Percentiles rank a stretch among this genome's conserved stretches.
These are phyloP conservation scores for Tetracladium marchalianum DNA, from an alignment of 495 filamentous ascomycete genomes.

Conservation along the genomic window DNA sequence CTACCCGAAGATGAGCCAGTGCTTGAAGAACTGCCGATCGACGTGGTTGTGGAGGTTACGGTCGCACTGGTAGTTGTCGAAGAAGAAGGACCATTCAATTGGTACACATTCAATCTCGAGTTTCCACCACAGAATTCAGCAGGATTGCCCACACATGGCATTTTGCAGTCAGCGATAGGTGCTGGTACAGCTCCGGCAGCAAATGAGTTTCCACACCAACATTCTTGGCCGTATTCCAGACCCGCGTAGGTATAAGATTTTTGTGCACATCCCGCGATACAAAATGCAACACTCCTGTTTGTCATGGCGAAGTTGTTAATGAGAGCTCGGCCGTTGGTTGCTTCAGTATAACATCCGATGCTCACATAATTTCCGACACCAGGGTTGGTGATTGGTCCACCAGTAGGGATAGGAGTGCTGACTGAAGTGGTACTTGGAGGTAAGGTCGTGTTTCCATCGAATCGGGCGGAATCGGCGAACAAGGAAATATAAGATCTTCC, in stretches of 20 bases:
- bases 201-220: slow-evolving; percentile 14
- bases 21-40: not conserved
- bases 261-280: slow-evolving; percentile 8
- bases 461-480: slow-evolving; percentile 15
- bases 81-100: no score
- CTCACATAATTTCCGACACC: slow-evolving; percentile 19
- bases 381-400: slow-evolving; percentile 16
- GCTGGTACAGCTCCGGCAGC: slow-evolving; percentile 25
- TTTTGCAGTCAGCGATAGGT: slow-evolving; percentile 17
- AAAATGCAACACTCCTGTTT: slow-evolving; percentile 2
- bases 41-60: slow-evolving; percentile 20
- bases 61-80: slow-evolving; percentile 10
- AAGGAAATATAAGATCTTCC: slow-evolving; percentile 27
- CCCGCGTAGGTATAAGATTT: slow-evolving; percentile 12
- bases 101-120: slow-evolving; percentile 23
- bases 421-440: not conserved
- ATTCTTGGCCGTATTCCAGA: slow-evolving; percentile 17
- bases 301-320: not conserved
- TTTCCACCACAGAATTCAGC: slow-evolving; percentile 36
- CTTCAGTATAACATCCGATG: slow-evolving; percentile 25
- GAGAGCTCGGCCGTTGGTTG: slow-evolving; percentile 16
- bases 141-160: slow-evolving; percentile 33
- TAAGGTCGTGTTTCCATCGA: slow-evolving; percentile 5
- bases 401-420: slow-evolving; percentile 5
- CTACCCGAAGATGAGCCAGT: not conserved